A percentile compares a stretch with the other conserved stretches of the same genome.
phyloP scores from a whole-genome alignment of 1,284 basidiomycete genomes.

The Puccinia coronata region DNA sequence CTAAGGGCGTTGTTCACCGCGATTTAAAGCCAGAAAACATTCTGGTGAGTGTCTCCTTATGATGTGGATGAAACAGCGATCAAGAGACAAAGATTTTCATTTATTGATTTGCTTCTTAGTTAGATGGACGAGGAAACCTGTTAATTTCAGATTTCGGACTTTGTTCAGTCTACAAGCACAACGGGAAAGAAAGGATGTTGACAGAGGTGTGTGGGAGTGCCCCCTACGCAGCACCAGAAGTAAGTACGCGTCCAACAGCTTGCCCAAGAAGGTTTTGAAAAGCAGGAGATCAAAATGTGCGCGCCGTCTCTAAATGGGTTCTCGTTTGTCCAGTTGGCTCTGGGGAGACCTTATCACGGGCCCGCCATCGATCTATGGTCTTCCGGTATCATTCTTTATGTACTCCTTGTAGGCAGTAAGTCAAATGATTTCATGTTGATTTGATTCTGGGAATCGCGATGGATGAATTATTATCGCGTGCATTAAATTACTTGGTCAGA shows the following conservation, averaged over 20 bases:
- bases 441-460: neutral
- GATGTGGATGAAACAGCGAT: neutral
- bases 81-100: neutral
- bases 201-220: constrained; percentile 86
- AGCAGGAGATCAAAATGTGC: neutral
- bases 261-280: neutral
- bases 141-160: constrained; percentile 96
- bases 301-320: neutral
- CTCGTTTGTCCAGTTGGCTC: constrained; percentile 16
- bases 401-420: constrained; percentile 72
- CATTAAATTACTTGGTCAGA: constrained; percentile 63
- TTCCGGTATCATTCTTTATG: constrained; percentile 92
- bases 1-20: constrained; percentile 64
- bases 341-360: constrained; percentile 70
- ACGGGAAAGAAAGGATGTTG: constrained; percentile 76
- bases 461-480: too few relatives aligned
- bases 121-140: constrained; percentile 61
- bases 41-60: constrained; percentile 56
- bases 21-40: constrained; percentile 62
- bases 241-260: constrained; percentile 56
- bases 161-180: constrained; percentile 85
- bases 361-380: constrained; percentile 96
- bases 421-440: neutral
- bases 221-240: constrained; percentile 94
- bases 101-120: constrained; percentile 24